A percentile compares a stretch with the other conserved stretches of the same genome.
These are phyloP conservation scores for Xylaria nigripes DNA, from an alignment of 495 filamentous ascomycete genomes.

Conservation along the genomic window DNA sequence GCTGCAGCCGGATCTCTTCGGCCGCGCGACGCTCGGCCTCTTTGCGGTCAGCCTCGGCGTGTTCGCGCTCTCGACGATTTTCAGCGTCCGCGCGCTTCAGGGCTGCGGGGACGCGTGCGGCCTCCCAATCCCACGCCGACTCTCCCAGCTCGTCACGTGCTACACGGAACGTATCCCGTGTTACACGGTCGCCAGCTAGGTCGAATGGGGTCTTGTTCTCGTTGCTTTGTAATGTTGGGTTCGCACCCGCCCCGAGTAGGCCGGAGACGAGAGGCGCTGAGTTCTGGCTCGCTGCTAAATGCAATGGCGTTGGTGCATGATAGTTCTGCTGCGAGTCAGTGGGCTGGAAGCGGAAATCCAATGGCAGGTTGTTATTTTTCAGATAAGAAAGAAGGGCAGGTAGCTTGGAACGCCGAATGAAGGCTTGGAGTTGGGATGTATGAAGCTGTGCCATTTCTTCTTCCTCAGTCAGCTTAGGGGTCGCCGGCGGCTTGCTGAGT, in stretches of 20 bases:
- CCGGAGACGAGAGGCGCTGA: slow-evolving; percentile 63
- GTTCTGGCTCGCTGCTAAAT: slow-evolving; percentile 75
- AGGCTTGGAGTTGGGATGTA: slow-evolving; percentile 75
- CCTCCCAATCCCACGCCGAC: slow-evolving; percentile 67
- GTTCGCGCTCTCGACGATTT: slow-evolving; percentile 53
- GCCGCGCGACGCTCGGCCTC: slow-evolving; percentile 57
- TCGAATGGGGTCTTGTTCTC: slow-evolving; percentile 75
- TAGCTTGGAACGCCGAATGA: slow-evolving; percentile 84
- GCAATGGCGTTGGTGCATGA: slow-evolving; percentile 79
- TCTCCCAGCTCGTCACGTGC: slow-evolving; percentile 78
- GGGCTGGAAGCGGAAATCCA: slow-evolving; percentile 69
- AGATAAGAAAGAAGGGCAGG: slow-evolving; percentile 83
- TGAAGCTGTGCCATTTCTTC: slow-evolving; percentile 74
- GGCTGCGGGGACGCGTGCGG: slow-evolving; percentile 58
- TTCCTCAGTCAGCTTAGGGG: slow-evolving; percentile 63
- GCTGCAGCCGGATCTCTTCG: slow-evolving; percentile 53
- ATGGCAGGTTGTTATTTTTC: slow-evolving; percentile 55
- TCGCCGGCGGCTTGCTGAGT: slow-evolving; percentile 31
- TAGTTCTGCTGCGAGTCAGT: slow-evolving; percentile 57
- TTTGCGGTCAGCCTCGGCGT: slow-evolving; percentile 41
- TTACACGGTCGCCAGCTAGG: slow-evolving; percentile 74
- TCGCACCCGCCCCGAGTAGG: slow-evolving; percentile 62
- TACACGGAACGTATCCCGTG: slow-evolving; percentile 85
- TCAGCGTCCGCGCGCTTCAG: slow-evolving; percentile 63
- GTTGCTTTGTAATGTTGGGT: slow-evolving; percentile 63